Evolutionary conservation across 495 filamentous ascomycete species (phyloP).

Genomic region (Friedmanniomyces simplex): DNA sequence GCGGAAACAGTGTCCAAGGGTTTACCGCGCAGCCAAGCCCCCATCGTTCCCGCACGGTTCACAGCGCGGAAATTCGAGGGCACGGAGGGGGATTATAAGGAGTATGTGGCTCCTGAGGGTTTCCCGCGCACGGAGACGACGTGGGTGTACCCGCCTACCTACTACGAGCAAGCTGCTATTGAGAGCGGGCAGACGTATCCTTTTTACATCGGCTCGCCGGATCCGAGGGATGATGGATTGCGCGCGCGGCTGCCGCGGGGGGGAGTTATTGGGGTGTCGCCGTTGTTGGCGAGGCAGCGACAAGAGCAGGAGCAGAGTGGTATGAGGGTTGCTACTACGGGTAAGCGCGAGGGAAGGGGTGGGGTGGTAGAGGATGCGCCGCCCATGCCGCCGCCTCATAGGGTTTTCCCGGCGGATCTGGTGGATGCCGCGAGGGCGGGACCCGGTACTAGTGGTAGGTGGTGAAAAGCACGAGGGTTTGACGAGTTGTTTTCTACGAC

Average conservation of each 20-base stretch:
- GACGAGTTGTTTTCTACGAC: too few relatives aligned
- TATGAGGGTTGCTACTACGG: not conserved
- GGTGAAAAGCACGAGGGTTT: too few relatives aligned
- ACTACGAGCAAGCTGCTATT: constrained; percentile 25
- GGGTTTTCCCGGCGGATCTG: constrained; percentile 6
- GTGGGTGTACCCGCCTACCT: constrained; percentile 31
- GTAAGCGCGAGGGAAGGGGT: not conserved
- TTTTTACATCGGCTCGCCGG: constrained; percentile 19
- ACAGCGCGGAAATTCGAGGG: constrained; percentile 17
- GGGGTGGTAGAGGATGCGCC: not conserved
- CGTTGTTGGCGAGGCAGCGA: constrained; percentile 6
- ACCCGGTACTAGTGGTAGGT: not conserved
- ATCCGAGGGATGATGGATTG: constrained; percentile 7
- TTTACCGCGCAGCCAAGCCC: not conserved
- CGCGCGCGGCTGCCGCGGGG: constrained; percentile 1
- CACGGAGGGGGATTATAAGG: constrained; percentile 16
- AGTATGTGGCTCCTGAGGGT: constrained; percentile 30
- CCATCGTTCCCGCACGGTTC: constrained; percentile 8
- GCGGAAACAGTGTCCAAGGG: constrained; percentile 8
- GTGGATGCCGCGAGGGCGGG: not conserved
- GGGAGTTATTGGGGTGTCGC: constrained; percentile 4
- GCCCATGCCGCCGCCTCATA: not conserved
- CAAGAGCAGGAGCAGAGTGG: not conserved
- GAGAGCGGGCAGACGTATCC: constrained; percentile 26
- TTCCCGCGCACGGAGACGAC: constrained; percentile 30